Evolutionary conservation across 1,284 basidiomycete genomes (phyloP), one percentile per base, ranked within the genome.

Genomic region (Ceratobasidium sp.): DNA sequence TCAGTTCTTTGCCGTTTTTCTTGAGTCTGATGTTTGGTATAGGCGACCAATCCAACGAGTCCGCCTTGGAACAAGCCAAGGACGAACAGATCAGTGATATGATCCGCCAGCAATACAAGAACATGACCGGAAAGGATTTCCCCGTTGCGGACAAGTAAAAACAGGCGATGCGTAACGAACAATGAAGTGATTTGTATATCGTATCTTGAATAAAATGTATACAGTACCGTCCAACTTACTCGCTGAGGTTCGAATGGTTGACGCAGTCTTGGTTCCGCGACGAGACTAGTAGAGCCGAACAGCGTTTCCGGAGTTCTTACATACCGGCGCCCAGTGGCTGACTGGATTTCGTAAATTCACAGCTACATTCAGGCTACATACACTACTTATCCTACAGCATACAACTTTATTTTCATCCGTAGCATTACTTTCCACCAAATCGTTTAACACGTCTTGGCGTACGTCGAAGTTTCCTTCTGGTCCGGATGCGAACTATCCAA

Each of bases 81-180:
- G 81, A 81, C 56, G 81, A 81, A 49, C 77, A 79, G 71, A 79
- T 80, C 66, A 78, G 76, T 49, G 81, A 81, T 63, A 60, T 67
- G 18, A 81, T 81, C 46, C 76, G 80, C 46, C 23, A 33, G 18
- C 72, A 78, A 55, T 79, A 77, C 63, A 67, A 72, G 40, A 67
- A 28, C 60, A 40, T 49, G 61, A 64, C 71, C 44, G 66, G 67
- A 26, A 70, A 68, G 63, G 78, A 78, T 53, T 78, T 78, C 69
- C 69, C 69, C 5, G 66, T 78, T 28, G 68, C 77, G 3, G 77
- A 78, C 51, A 78, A 78, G 56, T 77, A 49, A 71, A 56, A 56
- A 49, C 7, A 40, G 12, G 66, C 6, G 5, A 12, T 51, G 20
- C 20, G 15, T 53, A 46, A 6, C 33, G 33, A 33, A 33, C 33